A percentile compares a stretch with the other conserved stretches of the same genome.
These are phyloP conservation scores for Xylariaceae sp. DNA, from an alignment of 2,329 filamentous ascomycete genomes.

Conservation along the genomic window DNA sequence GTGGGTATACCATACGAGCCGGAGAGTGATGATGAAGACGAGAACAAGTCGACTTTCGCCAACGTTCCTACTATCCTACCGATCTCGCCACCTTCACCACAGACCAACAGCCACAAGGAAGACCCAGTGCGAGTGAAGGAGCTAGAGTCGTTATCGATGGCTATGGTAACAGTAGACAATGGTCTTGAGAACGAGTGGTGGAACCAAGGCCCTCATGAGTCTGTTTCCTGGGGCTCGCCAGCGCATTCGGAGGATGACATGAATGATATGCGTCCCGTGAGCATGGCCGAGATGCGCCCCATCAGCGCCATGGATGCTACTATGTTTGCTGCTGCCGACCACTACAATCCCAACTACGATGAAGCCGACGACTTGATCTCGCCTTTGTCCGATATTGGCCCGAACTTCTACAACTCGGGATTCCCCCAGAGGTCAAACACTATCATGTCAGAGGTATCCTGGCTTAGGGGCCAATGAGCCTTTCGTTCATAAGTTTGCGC, in stretches of 20 bases:
- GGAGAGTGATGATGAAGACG: conserved; percentile 29
- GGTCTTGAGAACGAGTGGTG: conserved; percentile 56
- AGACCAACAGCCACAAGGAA: conserved; percentile 20
- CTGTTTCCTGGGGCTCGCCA: conserved; percentile 21
- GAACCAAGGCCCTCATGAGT: conserved; percentile 42
- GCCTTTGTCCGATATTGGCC: conserved; percentile 34
- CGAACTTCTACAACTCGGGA: conserved; percentile 17
- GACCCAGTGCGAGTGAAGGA: conserved; percentile 38
- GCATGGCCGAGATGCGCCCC: background rate
- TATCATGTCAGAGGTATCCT: conserved; percentile 41
- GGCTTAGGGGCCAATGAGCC: conserved; percentile 24
- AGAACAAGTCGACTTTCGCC: conserved; percentile 19
- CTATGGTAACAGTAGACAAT: conserved; percentile 54
- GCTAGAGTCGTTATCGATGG: conserved; percentile 46
- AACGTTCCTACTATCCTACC: conserved; percentile 24
- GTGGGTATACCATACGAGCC: conserved; percentile 33
- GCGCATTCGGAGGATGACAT: conserved; percentile 20
- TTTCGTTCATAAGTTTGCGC: background rate
- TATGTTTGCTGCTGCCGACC: conserved; percentile 23
- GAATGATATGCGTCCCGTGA: conserved; percentile 21
- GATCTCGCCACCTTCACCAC: conserved; percentile 19
- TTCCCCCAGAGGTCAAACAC: conserved; percentile 35
- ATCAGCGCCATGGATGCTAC: conserved; percentile 24
- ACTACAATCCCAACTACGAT: conserved; percentile 17
- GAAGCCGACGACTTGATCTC: conserved; percentile 32